Percentiles rank a stretch among this genome's conserved stretches.
These are phyloP conservation scores for Leishmania braziliensis DNA, from an alignment of 208 protist species.

Conservation along the genomic window DNA sequence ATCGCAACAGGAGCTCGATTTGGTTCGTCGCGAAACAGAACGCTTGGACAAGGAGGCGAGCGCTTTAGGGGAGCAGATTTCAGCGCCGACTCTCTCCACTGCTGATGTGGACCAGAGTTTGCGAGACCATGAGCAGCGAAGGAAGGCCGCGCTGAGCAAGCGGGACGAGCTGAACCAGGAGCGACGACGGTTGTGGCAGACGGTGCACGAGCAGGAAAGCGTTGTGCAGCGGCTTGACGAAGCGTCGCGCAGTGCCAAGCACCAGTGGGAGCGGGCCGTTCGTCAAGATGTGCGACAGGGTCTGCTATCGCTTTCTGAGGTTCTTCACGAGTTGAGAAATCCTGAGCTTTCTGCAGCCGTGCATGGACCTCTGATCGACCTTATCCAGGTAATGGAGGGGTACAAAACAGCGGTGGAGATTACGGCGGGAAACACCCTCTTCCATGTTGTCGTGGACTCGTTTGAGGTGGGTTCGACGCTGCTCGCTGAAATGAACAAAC, in stretches of 20 bases:
- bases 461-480: constrained; percentile 93
- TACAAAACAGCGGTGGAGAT: constrained; percentile 95
- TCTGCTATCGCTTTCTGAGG: constrained; percentile 75
- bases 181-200: constrained; percentile 79
- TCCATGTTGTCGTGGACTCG: constrained; percentile 98
- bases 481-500: constrained; percentile 92
- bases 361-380: constrained; percentile 96
- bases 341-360: constrained; percentile 71
- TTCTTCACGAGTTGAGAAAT: constrained; percentile 68
- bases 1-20: constrained; percentile 45
- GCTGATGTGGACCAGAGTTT: constrained; percentile 58
- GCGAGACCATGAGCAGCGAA: constrained; percentile 41
- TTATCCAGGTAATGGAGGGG: constrained; percentile 89
- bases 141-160: constrained; percentile 29
- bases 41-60: constrained; percentile 24
- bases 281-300: constrained; percentile 89
- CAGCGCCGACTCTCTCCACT: constrained; percentile 15
- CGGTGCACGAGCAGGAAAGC: constrained; percentile 74
- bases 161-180: constrained; percentile 76
- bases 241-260: constrained; percentile 33
- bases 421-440: constrained; percentile 94
- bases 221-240: constrained; percentile 65
- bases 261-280: constrained; percentile 68
- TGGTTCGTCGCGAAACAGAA: constrained; percentile 42
- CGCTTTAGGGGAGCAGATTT: constrained; percentile 6